phyloP scores from a whole-genome alignment of 345 rosid species.

The Schrenkiella parvula region DNA sequence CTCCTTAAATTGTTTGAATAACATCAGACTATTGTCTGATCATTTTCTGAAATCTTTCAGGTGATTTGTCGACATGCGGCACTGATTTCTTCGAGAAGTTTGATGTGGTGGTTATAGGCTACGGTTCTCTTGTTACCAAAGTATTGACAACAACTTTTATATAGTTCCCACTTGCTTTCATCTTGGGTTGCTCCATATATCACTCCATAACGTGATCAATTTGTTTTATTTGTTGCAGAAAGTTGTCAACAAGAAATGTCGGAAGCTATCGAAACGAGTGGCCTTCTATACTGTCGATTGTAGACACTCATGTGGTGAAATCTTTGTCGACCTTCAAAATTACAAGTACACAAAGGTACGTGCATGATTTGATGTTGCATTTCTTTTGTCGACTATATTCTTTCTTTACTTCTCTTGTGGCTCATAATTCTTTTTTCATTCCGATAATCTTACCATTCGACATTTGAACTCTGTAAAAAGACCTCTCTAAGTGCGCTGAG shows the following conservation, averaged over 20 bases:
- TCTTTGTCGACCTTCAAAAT: conserved; percentile 78
- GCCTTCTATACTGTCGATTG: conserved; percentile 86
- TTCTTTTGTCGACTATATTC: neutral
- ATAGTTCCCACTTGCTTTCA: neutral
- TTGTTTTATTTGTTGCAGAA: conserved; percentile 40
- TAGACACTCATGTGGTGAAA: conserved; percentile 82
- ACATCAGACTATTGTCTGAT: neutral
- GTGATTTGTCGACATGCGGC: conserved; percentile 59
- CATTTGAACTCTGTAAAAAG: neutral
- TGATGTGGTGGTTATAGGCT: conserved; percentile 70
- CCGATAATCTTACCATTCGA: neutral
- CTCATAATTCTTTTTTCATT: neutral
- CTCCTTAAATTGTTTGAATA: neutral
- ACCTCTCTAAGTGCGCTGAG: neutral
- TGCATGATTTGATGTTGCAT: neutral
- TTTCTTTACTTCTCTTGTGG: neutral
- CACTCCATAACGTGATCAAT: neutral
- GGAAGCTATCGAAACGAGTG: conserved; percentile 60
- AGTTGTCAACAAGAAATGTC: conserved; percentile 70
- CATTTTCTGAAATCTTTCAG: conserved; percentile 34
- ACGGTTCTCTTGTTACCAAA: conserved; percentile 55
- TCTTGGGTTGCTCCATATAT: neutral
- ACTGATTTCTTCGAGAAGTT: conserved; percentile 64
- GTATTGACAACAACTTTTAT: conserved; percentile 32
- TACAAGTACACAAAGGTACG: conserved; percentile 59